A percentile compares a stretch with the other conserved stretches of the same genome.
Evolutionary conservation across 2,329 filamentous ascomycete species (phyloP).

Genomic region (Fusarium albosuccineum): DNA sequence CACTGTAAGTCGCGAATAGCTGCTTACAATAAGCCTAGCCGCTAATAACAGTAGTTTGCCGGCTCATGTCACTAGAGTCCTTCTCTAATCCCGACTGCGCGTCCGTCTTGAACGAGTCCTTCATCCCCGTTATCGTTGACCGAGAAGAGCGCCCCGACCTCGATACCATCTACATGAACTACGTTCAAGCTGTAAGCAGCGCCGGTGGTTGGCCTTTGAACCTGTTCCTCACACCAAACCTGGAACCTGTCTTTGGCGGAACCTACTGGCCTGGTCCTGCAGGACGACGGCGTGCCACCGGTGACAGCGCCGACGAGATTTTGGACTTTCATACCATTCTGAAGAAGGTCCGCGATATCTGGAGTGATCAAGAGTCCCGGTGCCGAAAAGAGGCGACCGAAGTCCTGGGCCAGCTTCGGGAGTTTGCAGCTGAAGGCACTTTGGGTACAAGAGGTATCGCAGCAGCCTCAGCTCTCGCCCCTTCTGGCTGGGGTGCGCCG

Average conservation of each 20-base stretch:
- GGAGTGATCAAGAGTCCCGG: constrained; percentile 85
- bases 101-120: constrained; percentile 83
- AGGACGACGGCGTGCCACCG: constrained; percentile 56
- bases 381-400: constrained; percentile 87
- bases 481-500: constrained; percentile 49
- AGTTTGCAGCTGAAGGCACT: constrained; percentile 91
- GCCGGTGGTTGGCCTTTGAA: constrained; percentile 95
- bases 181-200: constrained; percentile 91
- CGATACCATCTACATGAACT: constrained; percentile 98
- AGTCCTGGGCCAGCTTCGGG: constrained; percentile 82
- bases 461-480: constrained; percentile 46
- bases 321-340: constrained; percentile 88
- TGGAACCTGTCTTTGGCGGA: constrained; percentile 94
- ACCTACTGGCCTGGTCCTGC: constrained; percentile 94
- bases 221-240: constrained; percentile 93
- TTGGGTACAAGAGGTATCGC: constrained; percentile 61
- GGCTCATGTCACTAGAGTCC: constrained; percentile 93
- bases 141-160: constrained; percentile 94
- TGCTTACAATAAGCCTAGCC: not conserved
- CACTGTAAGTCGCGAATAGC: constrained; percentile 76
- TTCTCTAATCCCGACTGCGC: constrained; percentile 89
- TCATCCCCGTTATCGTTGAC: constrained; percentile 93
- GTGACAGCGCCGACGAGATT: constrained; percentile 66
- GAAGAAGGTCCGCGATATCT: constrained; percentile 79
- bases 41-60: constrained; percentile 70